Evolutionary conservation across 257 asterid species (phyloP).

Genomic region (Solanum rostratum): DNA sequence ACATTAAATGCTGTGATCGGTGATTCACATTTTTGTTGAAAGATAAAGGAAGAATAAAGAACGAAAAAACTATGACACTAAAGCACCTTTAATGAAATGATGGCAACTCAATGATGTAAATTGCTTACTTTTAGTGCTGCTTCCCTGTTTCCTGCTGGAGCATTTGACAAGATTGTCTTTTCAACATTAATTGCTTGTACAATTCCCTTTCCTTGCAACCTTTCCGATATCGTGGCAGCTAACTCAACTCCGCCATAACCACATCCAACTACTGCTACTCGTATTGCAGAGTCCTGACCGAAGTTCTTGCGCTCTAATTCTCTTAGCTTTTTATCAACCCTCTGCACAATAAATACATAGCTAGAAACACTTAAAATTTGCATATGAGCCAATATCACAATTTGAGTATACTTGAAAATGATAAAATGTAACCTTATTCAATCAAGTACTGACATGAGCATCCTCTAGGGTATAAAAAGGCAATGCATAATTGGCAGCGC

Average conservation of each 20-base stretch:
- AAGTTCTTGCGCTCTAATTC: conserved; percentile 63
- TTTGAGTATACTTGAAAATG: not conserved
- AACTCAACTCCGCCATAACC: conserved; percentile 93
- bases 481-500: conserved; percentile 72
- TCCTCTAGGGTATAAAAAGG: conserved; percentile 95
- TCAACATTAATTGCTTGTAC: conserved; percentile 80
- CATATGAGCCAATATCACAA: not conserved
- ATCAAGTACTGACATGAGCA: conserved; percentile 58
- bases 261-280: conserved; percentile 87
- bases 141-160: conserved; percentile 87
- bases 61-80: not conserved
- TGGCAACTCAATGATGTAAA: not conserved
- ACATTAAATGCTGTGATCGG: not conserved
- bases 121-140: conserved; percentile 72
- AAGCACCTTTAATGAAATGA: not conserved
- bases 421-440: not conserved
- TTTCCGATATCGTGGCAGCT: conserved; percentile 91
- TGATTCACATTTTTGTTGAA: not conserved
- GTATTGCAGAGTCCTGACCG: conserved; percentile 54
- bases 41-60: not conserved
- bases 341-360: conserved; percentile 36
- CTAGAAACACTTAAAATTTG: conserved; percentile 1
- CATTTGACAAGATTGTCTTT: conserved; percentile 57
- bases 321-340: conserved; percentile 55
- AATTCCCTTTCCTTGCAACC: conserved; percentile 63